A percentile compares a stretch with the other conserved stretches of the same genome.
phyloP scores from a whole-genome alignment of 176 grass and related monocot species.

The Pharus latifolius region DNA sequence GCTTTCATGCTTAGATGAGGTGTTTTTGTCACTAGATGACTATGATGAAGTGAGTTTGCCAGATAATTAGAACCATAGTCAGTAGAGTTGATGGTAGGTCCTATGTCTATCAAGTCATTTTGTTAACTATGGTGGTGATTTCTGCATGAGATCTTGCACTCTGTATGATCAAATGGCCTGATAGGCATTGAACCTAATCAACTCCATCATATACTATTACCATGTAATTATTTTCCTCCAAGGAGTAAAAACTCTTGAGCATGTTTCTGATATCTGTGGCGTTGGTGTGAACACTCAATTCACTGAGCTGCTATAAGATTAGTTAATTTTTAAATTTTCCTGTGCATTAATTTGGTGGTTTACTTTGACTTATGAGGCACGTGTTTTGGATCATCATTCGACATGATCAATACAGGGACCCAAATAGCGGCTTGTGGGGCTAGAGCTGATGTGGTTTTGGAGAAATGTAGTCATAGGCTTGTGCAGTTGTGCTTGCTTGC shows the following conservation, averaged over 20 bases:
- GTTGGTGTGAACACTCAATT: background rate
- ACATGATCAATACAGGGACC: background rate
- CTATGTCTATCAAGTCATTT: constrained; percentile 26
- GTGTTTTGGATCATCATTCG: background rate
- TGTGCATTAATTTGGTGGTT: background rate
- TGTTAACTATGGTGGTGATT: background rate
- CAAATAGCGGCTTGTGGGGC: background rate
- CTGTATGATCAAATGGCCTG: constrained; percentile 18
- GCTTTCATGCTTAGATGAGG: constrained; percentile 86
- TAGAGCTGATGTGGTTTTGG: constrained; percentile 8
- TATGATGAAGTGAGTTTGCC: constrained; percentile 82
- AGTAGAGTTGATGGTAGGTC: constrained; percentile 8
- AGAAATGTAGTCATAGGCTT: background rate
- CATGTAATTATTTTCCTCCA: constrained; percentile 8
- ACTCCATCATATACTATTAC: constrained; percentile 18
- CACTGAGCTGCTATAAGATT: background rate
- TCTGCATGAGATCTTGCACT: constrained; percentile 16
- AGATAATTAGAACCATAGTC: constrained; percentile 28
- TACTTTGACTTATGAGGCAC: constrained; percentile 12
- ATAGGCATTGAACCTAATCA: constrained; percentile 16
- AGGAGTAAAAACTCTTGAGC: background rate
- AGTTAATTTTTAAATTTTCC: background rate
- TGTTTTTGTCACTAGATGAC: constrained; percentile 86
- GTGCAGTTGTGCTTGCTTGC: constrained; percentile 3
- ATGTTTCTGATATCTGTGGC: constrained; percentile 3